Percentiles rank a stretch among this genome's conserved stretches.
phyloP scores from a whole-genome alignment of 2,329 filamentous ascomycete genomes.

The Colletotrichum tanaceti region DNA sequence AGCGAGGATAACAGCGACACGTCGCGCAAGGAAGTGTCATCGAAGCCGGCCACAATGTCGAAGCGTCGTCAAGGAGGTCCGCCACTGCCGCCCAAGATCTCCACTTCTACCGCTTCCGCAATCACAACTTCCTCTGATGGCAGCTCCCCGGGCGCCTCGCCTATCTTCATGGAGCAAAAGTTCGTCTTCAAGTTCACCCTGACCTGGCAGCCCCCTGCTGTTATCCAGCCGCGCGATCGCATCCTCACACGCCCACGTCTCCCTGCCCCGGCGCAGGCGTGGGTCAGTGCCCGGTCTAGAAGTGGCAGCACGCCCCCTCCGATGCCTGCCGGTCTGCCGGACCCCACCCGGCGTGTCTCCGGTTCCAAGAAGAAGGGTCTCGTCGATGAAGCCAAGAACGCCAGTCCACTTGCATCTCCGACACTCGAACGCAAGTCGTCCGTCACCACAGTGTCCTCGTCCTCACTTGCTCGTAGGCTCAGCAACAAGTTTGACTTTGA shows the following conservation, averaged over 20 bases:
- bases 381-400: slow-evolving; percentile 64
- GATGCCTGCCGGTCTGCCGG: slow-evolving; percentile 52
- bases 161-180: slow-evolving; percentile 65
- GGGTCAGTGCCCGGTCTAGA: slow-evolving; percentile 60
- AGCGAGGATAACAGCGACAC: slow-evolving; percentile 62
- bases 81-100: slow-evolving; percentile 53
- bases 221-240: slow-evolving; percentile 67
- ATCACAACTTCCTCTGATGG: slow-evolving; percentile 58
- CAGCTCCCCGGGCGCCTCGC: slow-evolving; percentile 66
- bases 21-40: slow-evolving; percentile 62
- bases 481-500: slow-evolving; percentile 40
- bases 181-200: slow-evolving; percentile 82
- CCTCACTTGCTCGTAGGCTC: slow-evolving; percentile 33
- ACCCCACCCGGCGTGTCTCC: slow-evolving; percentile 60
- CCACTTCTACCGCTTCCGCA: slow-evolving; percentile 44
- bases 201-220: slow-evolving; percentile 68
- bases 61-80: slow-evolving; percentile 43
- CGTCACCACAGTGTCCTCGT: slow-evolving; percentile 38
- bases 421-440: slow-evolving; percentile 43
- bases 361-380: slow-evolving; percentile 59
- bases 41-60: slow-evolving; percentile 47
- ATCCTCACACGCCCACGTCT: slow-evolving; percentile 76
- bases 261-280: slow-evolving; percentile 75
- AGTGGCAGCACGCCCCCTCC: slow-evolving; percentile 54
- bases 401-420: slow-evolving; percentile 53